These are phyloP conservation scores for Verticillium nonalfalfae DNA, from an alignment of 2,329 filamentous ascomycete species.

Conservation along the genomic window DNA sequence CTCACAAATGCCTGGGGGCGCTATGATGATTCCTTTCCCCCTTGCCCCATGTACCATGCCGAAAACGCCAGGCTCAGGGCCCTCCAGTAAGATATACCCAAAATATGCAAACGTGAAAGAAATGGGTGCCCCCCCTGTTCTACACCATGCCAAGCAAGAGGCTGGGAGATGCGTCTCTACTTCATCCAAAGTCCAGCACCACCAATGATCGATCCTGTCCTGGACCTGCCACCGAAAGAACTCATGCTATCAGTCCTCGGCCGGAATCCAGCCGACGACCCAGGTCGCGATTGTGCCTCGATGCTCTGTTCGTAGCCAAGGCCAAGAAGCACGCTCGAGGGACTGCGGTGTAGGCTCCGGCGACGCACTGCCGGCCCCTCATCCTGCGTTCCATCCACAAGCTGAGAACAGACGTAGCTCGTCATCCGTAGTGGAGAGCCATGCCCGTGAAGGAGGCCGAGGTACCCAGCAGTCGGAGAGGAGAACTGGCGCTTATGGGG, in stretches of 20 bases:
- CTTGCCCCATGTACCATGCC: neutral
- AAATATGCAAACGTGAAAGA: neutral
- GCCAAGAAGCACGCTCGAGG: neutral
- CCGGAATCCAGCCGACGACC: neutral
- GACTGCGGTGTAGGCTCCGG: neutral
- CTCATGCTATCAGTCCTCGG: neutral
- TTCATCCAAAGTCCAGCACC: neutral
- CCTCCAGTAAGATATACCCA: neutral
- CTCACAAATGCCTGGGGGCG: neutral
- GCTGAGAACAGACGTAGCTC: neutral
- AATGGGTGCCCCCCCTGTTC: neutral
- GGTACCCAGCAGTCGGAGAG: conserved; percentile 12
- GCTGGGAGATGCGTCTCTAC: neutral
- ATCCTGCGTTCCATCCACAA: neutral
- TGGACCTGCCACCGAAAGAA: neutral
- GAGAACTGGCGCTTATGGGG: conserved; percentile 12
- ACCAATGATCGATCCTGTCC: neutral
- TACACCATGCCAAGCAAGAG: no score
- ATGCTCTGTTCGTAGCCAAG: neutral
- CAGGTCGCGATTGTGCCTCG: neutral
- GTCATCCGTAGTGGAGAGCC: neutral
- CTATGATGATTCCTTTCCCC: neutral
- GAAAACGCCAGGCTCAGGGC: neutral
- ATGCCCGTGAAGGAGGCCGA: conserved; percentile 10
- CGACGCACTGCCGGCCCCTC: neutral